Evolutionary conservation across 352 stramenopile genomes (phyloP).

Genomic region (Ophiocytium majus): DNA sequence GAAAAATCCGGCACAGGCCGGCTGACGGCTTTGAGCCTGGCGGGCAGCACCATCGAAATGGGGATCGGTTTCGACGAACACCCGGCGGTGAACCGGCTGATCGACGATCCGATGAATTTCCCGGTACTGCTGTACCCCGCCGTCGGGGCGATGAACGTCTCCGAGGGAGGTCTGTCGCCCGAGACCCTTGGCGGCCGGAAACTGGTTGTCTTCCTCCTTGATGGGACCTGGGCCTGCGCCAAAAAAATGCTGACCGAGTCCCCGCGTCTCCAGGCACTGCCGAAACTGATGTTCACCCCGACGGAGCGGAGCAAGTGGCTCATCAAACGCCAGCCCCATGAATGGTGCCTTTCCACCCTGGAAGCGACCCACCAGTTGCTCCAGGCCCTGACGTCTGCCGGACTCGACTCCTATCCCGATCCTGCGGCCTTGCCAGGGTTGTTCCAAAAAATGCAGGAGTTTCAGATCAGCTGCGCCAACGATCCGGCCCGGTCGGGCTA

Average conservation of each 20-base stretch:
- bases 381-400: background rate
- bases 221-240: slow-evolving; percentile 12
- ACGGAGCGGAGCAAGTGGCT: background rate
- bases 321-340: background rate
- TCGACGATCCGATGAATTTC: background rate
- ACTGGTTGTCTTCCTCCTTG: slow-evolving; percentile 9
- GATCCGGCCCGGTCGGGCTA: too few relatives aligned
- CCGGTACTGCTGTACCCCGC: background rate
- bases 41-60: background rate
- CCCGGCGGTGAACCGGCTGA: background rate
- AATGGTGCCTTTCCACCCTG: background rate
- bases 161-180: background rate
- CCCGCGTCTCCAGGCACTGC: background rate
- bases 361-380: background rate
- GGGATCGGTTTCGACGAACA: background rate
- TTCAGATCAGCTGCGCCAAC: too few relatives aligned
- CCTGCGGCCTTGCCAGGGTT: too few relatives aligned
- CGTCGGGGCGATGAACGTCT: background rate
- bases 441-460: too few relatives aligned
- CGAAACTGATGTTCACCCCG: background rate
- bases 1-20: background rate
- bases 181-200: too few relatives aligned
- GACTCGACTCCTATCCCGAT: too few relatives aligned
- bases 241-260: background rate
- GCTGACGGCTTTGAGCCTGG: background rate